Base-by-base conservation (phyloP, 164 flowering plant genomes). In the Annona cherimola region DNA sequence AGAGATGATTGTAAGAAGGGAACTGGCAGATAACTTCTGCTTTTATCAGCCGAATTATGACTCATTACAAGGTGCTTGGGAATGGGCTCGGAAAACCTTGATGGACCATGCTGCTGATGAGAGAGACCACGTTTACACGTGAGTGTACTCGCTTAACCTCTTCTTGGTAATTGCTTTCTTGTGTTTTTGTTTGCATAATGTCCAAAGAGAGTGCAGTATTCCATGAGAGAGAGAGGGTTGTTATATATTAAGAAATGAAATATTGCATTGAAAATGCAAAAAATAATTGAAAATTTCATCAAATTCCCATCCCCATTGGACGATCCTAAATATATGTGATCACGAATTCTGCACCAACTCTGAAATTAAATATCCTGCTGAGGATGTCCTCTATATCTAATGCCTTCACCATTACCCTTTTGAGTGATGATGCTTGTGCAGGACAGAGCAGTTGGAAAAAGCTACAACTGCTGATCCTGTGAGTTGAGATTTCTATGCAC, bases 1-100 rank as follows among this genome's bases (percentile, higher is more conserved):
- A 82, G 99, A 93, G 85, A 75, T 93, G 87, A 89, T 95, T 55
- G 88, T 93, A 62, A 86, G 97, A 7, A 86, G 99, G 79, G 97
- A 91, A 81, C 91, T 95, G 59, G 90, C 98, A n/a, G 97, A 95
- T 78, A 95, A 95, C 80, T 95, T 85, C 73, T 95, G 98, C 87
- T 88, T 72, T 79, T 91, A 95, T 75, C 96, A 95, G 82, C 94
- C 93, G 46, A 86, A 86, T 12, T 93, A 95, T 77, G 98, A 90
- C 79, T 89, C 97, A 14, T 55, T 95, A 61, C 75, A 75, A 71
- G 99, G 99, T 66, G 98, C 99, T 44, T 90, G 97, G 93, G 93
- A 90, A 69, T 93, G 99, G 99, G 99, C 99, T 41, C 87, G 87
- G 39, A 89, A 85, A 75, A 87, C 92, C 63, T 79, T 95, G 82